Evolutionary conservation across 106 monocot genomes (phyloP).

Genomic region (Allium sativum): DNA sequence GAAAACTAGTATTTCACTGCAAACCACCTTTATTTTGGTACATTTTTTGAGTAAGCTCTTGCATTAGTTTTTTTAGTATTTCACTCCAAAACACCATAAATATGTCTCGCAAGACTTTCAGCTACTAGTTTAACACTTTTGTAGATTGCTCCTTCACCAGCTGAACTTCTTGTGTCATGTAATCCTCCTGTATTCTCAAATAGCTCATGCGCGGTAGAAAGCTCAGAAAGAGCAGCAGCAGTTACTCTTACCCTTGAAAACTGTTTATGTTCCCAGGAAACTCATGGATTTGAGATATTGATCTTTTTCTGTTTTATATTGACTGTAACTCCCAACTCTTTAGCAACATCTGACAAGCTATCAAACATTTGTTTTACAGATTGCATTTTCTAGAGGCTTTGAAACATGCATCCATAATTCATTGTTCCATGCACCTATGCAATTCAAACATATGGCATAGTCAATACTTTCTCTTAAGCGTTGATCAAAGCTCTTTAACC

Average conservation of each 20-base stretch:
- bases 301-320: constrained; percentile 97
- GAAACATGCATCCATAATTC: constrained; percentile 93
- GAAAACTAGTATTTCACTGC: too few species aligned
- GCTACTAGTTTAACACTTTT: constrained; percentile 81
- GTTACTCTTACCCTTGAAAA: constrained; percentile 93
- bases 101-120: constrained; percentile 95
- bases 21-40: too few species aligned
- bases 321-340: constrained; percentile 63
- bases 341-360: constrained; percentile 67
- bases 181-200: constrained; percentile 78
- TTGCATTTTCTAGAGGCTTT: constrained; percentile 92
- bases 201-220: constrained; percentile 61
- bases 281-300: constrained; percentile 88
- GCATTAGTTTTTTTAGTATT: too few species aligned
- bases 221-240: constrained; percentile 78
- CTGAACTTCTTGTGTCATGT: constrained; percentile 50
- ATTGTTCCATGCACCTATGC: constrained; percentile 72
- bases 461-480: constrained; percentile 92
- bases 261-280: constrained; percentile 97
- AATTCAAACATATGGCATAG: constrained; percentile 99
- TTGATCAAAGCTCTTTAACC: constrained; percentile 93
- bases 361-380: constrained; percentile 85
- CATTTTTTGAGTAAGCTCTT: too few species aligned
- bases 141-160: constrained; percentile 48
- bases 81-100: too few species aligned